Evolutionary conservation across 225 moss, liverwort and hornwort genomes (phyloP), one percentile per base, ranked within the genome.

Genomic region (Sphagnum contortum): DNA sequence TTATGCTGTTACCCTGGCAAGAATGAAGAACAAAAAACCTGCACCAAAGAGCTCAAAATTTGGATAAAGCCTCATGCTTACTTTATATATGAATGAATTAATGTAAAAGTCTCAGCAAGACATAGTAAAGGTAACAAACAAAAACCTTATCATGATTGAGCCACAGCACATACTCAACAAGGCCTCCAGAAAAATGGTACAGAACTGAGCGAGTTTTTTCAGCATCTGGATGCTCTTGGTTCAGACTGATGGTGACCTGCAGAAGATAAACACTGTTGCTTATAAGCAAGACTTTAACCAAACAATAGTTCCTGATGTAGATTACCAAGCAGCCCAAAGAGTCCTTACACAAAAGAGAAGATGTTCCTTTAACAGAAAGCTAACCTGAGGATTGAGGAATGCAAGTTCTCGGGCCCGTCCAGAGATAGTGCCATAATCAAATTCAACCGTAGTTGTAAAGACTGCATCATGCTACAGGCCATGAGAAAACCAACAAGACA

Each of bases 101-200:
- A 29, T 29, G 29, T 29, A 29, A 29, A 0, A 29, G 29, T 29
- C 29, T 29, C 29, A 29, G 29, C 29, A 29, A 29, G 29, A 29
- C 0, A 29, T 29, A 29, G 29, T 0, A 29, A 29, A 29, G 29
- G 29, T 29, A 29, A 29, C 29, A 29, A 29, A 29, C 29, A 29
- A 29, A 11, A 64, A 90, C 88, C 91, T 91, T 91, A 3, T 93
- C 93, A 72, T 82, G 60, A 71, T 93, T 93, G 65, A 98, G 90
- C 96, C 96, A 98, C 60, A 87, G 67, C 14, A 93, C 86, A 72
- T 93, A 93, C 66, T 98, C 93, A 75, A 81, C 79, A 61, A 98
- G 75, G 9, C 96, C 96, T 64, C 96, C 96, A 50, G 92, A 87
- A 77, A 98, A 98, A 69, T 98, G 96, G 72, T 84, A 93, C 65